phyloP scores from a whole-genome alignment of 176 grass and related monocot genomes.

The Cymbopogon citratus region DNA sequence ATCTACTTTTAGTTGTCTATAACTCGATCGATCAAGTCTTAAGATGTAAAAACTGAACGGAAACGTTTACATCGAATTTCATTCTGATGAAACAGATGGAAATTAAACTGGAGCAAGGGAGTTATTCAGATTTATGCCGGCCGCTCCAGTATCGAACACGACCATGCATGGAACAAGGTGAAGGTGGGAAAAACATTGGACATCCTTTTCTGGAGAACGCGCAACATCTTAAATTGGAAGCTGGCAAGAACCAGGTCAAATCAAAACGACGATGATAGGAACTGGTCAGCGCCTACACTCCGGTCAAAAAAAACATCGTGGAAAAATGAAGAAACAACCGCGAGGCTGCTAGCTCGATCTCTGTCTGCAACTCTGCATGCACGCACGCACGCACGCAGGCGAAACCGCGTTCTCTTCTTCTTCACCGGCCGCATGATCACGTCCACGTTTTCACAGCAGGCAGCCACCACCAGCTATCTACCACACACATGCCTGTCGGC shows the following conservation, averaged over 20 bases:
- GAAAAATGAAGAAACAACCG: not conserved
- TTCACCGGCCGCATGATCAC: not conserved
- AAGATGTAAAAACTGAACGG: too few relatives aligned
- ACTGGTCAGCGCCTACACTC: not conserved
- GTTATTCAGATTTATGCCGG: too few relatives aligned
- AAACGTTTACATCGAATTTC: too few relatives aligned
- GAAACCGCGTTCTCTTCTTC: not conserved
- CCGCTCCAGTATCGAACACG: too few relatives aligned
- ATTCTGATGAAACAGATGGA: too few relatives aligned
- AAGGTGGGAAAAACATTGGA: not conserved
- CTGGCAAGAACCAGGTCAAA: not conserved
- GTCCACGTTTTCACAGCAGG: constrained; percentile 13
- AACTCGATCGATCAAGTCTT: not conserved
- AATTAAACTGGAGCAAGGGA: too few relatives aligned
- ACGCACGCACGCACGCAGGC: not conserved
- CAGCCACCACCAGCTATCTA: too few relatives aligned
- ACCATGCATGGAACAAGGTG: too few relatives aligned
- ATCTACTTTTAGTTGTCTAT: not conserved
- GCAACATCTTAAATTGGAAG: not conserved
- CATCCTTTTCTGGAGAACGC: not conserved
- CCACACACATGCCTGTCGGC: not conserved
- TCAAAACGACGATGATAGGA: not conserved
- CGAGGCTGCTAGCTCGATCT: too few relatives aligned
- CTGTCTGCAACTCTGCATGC: too few relatives aligned
- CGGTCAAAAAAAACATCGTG: not conserved